Evolutionary conservation across 2,329 filamentous ascomycete genomes (phyloP), one percentile per base, ranked within the genome.

Genomic region (Neopestalotiopsis sp.): DNA sequence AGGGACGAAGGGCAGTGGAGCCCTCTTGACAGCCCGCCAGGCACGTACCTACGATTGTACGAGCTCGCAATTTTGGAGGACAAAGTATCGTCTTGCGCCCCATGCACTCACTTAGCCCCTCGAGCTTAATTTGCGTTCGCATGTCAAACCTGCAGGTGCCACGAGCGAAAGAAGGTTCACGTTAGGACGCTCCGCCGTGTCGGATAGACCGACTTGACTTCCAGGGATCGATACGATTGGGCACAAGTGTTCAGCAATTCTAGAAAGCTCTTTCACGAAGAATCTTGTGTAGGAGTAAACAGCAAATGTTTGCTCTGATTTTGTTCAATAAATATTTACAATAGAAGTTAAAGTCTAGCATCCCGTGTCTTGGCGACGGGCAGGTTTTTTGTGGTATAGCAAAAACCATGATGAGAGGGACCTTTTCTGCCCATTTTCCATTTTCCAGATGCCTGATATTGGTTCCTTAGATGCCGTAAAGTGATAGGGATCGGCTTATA

Each of bases 261-360:
- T 4, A 52, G 45, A 12, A 20, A 52, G 9, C 45, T 52, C 45
- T 17, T 20, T 17, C 6, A 52, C 17, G n/a, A 52, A 17, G 4
- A n/a, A n/a, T 38, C 10, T 10, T 6, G 5, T 10, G 6, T 5
- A 52, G 24, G 24, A 9, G 45, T 3, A 3, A 52, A 24, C 14
- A 24, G 45, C 45, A 52, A 20, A 17, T 52, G 17, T 17, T 52
- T 52, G 45, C 17, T n/a, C 42, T 62, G 34, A n/a, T 38, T 62
- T 14, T 17, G 1, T 38, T 5, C 30, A 52, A 52, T 38, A 34
- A 38, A 62, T 62, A 62, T 62, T 20, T 62, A 62, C 59, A 62
- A n/a, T 34, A 62, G 59, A 62, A 62, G 14, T 62, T 20, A 62
- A 61, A 34, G 14, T 62, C 59, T 62, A 62, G 30, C 59, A 62